These are phyloP conservation scores for Ruellia speciosa DNA, from an alignment of 305 asterid genomes.

Conservation along the genomic window DNA sequence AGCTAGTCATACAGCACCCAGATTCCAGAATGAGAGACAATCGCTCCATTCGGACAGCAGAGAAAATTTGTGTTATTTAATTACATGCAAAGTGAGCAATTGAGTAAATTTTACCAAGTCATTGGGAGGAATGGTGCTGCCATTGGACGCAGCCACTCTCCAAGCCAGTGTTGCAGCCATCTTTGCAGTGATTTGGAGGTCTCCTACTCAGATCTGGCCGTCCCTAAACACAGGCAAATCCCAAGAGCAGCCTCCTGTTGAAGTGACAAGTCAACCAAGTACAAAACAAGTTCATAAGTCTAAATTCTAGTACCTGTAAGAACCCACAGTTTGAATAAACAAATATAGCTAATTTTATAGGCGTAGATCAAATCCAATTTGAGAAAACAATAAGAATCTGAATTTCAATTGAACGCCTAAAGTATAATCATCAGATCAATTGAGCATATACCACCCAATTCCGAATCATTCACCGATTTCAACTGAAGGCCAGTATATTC, in stretches of 20 bases:
- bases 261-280: constrained; percentile 28
- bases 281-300: constrained; percentile 15
- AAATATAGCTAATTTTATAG: neutral
- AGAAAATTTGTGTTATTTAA: constrained; percentile 6
- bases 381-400: constrained; percentile 13
- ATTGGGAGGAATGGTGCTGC: constrained; percentile 49
- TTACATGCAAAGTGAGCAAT: neutral
- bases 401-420: neutral
- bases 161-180: constrained; percentile 75
- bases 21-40: neutral
- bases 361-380: constrained; percentile 23
- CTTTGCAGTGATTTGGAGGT: constrained; percentile 38
- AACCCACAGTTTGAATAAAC: constrained; percentile 2
- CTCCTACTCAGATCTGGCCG: constrained; percentile 46
- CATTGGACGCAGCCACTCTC: constrained; percentile 60
- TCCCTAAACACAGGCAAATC: constrained; percentile 28
- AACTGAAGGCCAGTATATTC: neutral
- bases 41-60: constrained; percentile 14
- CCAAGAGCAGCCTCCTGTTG: constrained; percentile 29
- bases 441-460: neutral
- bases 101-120: constrained; percentile 43
- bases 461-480: neutral
- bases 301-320: neutral
- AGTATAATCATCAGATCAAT: too few species aligned
- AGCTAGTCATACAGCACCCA: constrained; percentile 17